A percentile compares a stretch with the other conserved stretches of the same genome.
phyloP scores from a whole-genome alignment of 2,329 filamentous ascomycete genomes.

The Sporothrix humicola region DNA sequence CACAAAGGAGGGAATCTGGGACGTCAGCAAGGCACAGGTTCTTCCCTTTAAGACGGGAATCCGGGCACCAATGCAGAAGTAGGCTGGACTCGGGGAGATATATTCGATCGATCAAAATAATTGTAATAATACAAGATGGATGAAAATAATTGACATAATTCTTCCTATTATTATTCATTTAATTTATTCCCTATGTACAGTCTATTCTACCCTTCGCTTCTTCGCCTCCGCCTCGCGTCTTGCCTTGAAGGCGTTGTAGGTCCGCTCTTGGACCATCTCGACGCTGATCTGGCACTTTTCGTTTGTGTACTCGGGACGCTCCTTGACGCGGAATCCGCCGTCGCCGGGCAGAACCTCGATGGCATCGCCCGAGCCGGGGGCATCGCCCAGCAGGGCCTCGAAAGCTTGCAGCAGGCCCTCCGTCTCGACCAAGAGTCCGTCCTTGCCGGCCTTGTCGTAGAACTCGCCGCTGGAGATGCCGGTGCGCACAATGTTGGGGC shows the following conservation, averaged over 20 bases:
- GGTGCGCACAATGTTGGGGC: not conserved
- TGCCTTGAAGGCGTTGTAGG: not conserved
- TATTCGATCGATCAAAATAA: not conserved
- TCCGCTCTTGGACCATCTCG: not conserved
- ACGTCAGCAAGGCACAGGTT: not conserved
- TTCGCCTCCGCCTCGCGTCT: not conserved
- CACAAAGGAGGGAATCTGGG: not conserved
- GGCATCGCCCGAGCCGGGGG: not conserved
- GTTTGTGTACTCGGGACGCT: not conserved
- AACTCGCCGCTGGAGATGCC: not conserved
- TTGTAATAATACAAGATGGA: no score
- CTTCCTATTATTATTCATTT: no score
- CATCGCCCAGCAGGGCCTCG: not conserved
- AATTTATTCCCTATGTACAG: no score
- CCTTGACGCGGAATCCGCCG: not conserved
- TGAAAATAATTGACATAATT: not conserved
- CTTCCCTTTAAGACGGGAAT: not conserved
- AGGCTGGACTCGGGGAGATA: not conserved
- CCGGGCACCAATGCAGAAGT: not conserved
- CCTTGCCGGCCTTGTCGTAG: conserved; percentile 3
- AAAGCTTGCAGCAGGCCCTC: not conserved
- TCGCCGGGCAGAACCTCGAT: not conserved
- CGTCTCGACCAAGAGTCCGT: not conserved
- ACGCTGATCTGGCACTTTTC: conserved; percentile 1
- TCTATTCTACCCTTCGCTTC: not conserved